Base-by-base conservation (phyloP, 2,329 filamentous ascomycete species). In the Chaetomiaceae sp. region DNA sequence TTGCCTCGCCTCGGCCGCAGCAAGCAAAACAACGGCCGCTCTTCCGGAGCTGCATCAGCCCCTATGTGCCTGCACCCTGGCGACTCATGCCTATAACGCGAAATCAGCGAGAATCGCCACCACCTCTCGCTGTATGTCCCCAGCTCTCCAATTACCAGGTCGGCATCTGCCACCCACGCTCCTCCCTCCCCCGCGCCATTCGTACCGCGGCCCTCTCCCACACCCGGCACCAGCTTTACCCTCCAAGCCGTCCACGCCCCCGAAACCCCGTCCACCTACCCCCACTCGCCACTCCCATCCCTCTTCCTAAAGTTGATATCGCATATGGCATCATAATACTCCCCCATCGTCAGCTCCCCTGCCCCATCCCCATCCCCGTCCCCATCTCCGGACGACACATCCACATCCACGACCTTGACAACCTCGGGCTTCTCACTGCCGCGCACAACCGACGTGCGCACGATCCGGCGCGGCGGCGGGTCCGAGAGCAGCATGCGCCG, bases 311-410 rank as follows among this genome's bases (percentile, higher is more conserved):
- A 38, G 9, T 20, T 38, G 5, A 38, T 10, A 5, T 33, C 25
- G 20, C 25, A 31, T 3, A 49, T 14, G 12, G 20, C 31, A 23
- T 49, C 46, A 9, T 43, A 49, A 3, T 42, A 21, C 27, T 49
- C 46, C 19, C 46, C 46, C 46, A 49, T 49, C 14, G 5, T 42
- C 46, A 49, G 9, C 30, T 33, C 25, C 25, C 10, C 12, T n/a
- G 30, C 46, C 20, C 21, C 39, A 7, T n/a, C n/a, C n/a, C n/a
- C n/a, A n/a, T n/a, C n/a, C n/a, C n/a, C n/a, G n/a, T n/a, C n/a
- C n/a, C n/a, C n/a, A n/a, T n/a, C n/a, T n/a, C n/a, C n/a, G n/a
- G 13, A 7, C 17, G 4, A 16, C 5, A 16, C 5, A n/a, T 17
- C 21, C 5, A 16, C 5, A n/a, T 17, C 21, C 16, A 33, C 3